Evolutionary conservation across 306 rosid genomes (phyloP).

Genomic region (Quercus alba): DNA sequence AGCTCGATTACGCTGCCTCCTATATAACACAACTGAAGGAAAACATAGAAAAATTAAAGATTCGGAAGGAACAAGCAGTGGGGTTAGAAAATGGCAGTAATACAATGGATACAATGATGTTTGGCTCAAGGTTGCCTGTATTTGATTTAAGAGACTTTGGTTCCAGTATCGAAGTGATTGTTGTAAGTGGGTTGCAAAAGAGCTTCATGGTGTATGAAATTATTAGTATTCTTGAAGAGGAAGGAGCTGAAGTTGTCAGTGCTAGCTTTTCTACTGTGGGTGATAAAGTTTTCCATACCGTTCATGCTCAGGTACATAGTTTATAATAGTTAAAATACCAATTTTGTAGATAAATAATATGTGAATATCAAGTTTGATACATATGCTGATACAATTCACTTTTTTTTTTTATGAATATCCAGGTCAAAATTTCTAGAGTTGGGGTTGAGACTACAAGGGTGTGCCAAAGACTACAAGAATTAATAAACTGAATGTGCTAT

Average conservation of each 20-base stretch:
- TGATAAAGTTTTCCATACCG: slow-evolving; percentile 40
- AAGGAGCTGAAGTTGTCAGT: slow-evolving; percentile 67
- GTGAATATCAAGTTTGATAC: not conserved
- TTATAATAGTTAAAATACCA: not conserved
- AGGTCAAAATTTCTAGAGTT: slow-evolving; percentile 65
- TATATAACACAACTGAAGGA: slow-evolving; percentile 48
- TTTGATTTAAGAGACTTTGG: slow-evolving; percentile 50
- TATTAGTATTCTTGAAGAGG: slow-evolving; percentile 54
- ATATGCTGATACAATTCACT: not conserved
- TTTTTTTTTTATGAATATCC: not conserved
- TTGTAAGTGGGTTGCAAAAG: slow-evolving; percentile 48
- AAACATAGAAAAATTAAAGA: slow-evolving; percentile 48
- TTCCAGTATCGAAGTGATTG: slow-evolving; percentile 45
- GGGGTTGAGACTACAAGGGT: slow-evolving; percentile 65
- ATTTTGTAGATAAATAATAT: no score
- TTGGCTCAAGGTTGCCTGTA: slow-evolving; percentile 28
- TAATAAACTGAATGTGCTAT: slow-evolving; percentile 13
- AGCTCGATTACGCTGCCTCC: slow-evolving; percentile 43
- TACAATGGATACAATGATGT: not conserved
- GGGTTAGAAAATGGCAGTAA: not conserved
- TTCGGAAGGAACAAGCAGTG: slow-evolving; percentile 39
- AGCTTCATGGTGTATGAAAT: slow-evolving; percentile 54
- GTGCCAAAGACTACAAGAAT: slow-evolving; percentile 43
- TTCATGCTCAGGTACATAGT: slow-evolving; percentile 61
- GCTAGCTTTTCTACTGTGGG: slow-evolving; percentile 43